Conservation (phyloP, 306 rosid genomes). For the Benincasa hispida region DNA sequence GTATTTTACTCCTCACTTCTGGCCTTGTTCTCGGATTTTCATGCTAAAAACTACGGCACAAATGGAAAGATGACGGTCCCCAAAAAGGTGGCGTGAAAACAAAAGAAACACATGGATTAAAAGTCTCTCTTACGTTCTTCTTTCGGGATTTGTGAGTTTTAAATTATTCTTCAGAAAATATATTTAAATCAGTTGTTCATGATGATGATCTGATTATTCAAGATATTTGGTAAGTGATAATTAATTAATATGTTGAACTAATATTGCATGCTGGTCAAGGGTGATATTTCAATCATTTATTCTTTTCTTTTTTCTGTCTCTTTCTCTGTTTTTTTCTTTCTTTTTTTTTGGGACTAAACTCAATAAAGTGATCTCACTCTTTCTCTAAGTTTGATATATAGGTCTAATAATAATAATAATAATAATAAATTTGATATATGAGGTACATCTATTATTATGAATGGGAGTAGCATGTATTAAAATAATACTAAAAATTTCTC, state of each 20-base stretch:
- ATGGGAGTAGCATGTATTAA: no score
- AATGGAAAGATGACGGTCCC: not conserved
- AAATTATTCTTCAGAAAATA: not conserved
- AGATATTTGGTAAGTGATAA: not conserved
- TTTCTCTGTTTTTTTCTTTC: not conserved
- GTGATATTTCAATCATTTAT: not conserved
- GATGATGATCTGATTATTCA: not conserved
- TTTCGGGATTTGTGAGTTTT: not conserved
- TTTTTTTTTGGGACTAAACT: not conserved
- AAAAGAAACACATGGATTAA: not conserved
- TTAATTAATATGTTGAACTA: not conserved
- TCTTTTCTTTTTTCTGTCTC: not conserved
- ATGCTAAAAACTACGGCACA: slow-evolving; percentile 31
- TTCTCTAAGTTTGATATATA: no score
- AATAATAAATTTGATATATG: no score
- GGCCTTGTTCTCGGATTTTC: slow-evolving; percentile 57
- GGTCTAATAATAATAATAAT: no score
- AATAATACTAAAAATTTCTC: no score
- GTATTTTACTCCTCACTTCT: slow-evolving; percentile 59
- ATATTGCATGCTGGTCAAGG: not conserved
- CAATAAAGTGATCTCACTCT: no score
- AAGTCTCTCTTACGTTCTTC: not conserved
- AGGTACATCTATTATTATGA: no score
- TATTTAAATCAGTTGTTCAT: not conserved
- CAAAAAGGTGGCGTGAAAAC: not conserved